phyloP scores from a whole-genome alignment of 108 stramenopile species.

The Pseudonitzschia multiseries region DNA sequence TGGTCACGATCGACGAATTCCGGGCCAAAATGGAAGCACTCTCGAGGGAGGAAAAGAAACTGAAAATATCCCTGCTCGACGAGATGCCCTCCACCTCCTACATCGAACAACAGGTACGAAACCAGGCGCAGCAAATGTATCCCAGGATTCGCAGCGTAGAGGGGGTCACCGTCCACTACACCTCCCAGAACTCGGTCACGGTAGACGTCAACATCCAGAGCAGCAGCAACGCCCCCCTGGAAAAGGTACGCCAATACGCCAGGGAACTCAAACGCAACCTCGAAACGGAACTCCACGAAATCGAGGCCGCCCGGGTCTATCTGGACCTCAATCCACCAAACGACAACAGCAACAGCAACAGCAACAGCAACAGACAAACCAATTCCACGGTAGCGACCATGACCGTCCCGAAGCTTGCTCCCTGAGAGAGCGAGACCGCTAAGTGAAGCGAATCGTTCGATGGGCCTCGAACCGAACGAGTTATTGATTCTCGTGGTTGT shows the following conservation, averaged over 20 bases:
- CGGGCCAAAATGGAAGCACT: not conserved
- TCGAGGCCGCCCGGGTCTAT: constrained; percentile 22
- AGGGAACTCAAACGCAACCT: constrained; percentile 5
- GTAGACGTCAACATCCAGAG: constrained; percentile 19
- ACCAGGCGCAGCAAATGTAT: constrained; percentile 19
- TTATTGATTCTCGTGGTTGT: no score
- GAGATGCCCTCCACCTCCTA: constrained; percentile 13
- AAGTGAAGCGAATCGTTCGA: no score
- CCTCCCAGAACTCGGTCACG: constrained; percentile 18
- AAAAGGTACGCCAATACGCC: constrained; percentile 1
- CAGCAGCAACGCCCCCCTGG: not conserved
- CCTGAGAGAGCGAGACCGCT: not conserved
- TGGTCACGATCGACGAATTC: constrained; percentile 6
- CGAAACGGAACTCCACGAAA: constrained; percentile 20
- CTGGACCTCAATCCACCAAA: constrained; percentile 16
- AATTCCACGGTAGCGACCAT: not conserved
- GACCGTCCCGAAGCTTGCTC: not conserved
- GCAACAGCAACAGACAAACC: no score
- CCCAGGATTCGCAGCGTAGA: constrained; percentile 11
- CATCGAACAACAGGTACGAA: constrained; percentile 20
- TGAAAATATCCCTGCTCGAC: not conserved
- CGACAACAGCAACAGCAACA: no score
- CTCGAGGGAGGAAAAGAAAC: constrained; percentile 1
- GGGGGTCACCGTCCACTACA: constrained; percentile 24
- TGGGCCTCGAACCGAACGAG: no score